Evolutionary conservation across 2,329 filamentous ascomycete species (phyloP).

Genomic region (Ophiostoma montium): DNA sequence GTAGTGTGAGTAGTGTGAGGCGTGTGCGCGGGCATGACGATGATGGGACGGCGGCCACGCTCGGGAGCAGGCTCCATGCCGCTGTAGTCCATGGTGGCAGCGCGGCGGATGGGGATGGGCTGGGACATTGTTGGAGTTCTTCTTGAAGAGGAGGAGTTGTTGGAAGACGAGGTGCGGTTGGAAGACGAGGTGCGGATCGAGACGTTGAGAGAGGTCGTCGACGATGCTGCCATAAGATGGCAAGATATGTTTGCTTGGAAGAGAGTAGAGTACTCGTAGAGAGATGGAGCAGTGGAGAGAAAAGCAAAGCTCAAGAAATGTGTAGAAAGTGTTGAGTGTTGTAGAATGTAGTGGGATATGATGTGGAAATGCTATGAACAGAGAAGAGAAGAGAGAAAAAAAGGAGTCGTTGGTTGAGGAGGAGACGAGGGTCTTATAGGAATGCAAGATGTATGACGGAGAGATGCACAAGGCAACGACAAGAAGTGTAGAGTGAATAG

Average conservation of each 20-base stretch:
- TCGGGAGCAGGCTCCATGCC: conserved; percentile 11
- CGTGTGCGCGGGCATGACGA: conserved; percentile 11
- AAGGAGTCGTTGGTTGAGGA: neutral
- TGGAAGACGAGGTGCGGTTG: neutral
- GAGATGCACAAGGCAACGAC: neutral
- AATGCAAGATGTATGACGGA: neutral
- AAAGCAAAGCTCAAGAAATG: neutral
- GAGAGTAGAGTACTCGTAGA: neutral
- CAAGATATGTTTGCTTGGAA: too few relatives aligned
- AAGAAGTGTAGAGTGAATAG: neutral
- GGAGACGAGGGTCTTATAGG: conserved; percentile 1
- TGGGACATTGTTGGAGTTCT: conserved; percentile 5
- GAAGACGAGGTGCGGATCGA: conserved; percentile 1
- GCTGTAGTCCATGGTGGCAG: conserved; percentile 15
- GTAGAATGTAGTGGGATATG: neutral
- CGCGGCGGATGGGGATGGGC: conserved; percentile 16
- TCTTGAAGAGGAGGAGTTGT: conserved; percentile 7
- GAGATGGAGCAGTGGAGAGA: neutral
- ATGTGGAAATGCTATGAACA: too few relatives aligned
- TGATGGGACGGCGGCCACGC: conserved; percentile 14
- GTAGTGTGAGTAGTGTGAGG: conserved; percentile 4
- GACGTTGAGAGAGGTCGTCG: too few relatives aligned
- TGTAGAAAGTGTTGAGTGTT: too few relatives aligned
- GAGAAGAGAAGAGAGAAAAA: neutral
- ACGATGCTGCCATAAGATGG: too few relatives aligned